phyloP scores from a whole-genome alignment of 768 basidiomycete genomes.

The Cantharellus anzutake region DNA sequence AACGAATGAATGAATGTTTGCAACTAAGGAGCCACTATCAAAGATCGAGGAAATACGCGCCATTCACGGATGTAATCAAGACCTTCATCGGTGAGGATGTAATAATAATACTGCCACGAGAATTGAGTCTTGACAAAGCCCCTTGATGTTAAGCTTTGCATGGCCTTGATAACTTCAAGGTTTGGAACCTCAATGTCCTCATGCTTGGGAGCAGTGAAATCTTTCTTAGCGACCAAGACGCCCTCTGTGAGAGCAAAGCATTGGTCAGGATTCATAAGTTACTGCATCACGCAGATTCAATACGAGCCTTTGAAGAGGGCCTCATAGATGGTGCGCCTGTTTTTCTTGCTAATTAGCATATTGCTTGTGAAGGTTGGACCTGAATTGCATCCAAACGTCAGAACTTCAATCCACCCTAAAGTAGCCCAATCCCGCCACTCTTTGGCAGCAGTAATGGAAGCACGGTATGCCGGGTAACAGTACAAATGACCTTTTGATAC shows the following conservation, averaged over 20 bases:
- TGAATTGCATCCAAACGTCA: neutral
- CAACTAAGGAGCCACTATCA: neutral
- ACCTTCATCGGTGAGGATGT: constrained; percentile 90
- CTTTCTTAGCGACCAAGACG: constrained; percentile 97
- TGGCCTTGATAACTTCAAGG: constrained; percentile 53
- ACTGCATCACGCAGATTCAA: neutral
- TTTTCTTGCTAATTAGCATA: constrained; percentile 96
- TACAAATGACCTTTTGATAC: too few relatives aligned
- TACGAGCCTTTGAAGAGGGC: constrained; percentile 95
- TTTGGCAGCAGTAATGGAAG: too few relatives aligned
- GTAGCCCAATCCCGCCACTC: neutral
- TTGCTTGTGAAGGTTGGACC: constrained; percentile 16
- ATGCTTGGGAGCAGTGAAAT: constrained; percentile 94
- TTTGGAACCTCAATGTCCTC: constrained; percentile 61
- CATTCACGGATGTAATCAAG: constrained; percentile 94
- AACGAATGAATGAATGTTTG: neutral
- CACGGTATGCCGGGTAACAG: too few relatives aligned
- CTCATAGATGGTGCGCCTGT: constrained; percentile 94
- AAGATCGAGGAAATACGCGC: constrained; percentile 15
- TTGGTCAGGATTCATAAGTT: neutral
- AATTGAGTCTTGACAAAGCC: constrained; percentile 98
- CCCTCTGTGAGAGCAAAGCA: constrained; percentile 47
- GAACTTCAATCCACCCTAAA: neutral
- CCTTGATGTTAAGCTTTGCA: constrained; percentile 44
- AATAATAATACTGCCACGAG: constrained; percentile 99